phyloP scores from a whole-genome alignment of 345 rosid genomes.

The Xanthoceras sorbifolium region DNA sequence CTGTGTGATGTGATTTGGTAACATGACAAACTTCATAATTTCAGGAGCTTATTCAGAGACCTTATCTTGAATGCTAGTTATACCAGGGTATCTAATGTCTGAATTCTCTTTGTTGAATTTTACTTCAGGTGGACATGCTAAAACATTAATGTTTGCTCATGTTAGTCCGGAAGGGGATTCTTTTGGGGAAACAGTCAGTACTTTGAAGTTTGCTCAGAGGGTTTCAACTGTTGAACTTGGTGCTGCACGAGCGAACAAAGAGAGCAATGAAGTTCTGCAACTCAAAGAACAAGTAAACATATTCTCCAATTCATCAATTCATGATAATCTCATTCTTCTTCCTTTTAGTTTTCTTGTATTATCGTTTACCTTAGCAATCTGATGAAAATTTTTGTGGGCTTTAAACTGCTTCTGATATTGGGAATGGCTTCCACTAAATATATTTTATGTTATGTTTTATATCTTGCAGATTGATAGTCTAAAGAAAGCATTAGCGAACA shows the following conservation, averaged over 20 bases:
- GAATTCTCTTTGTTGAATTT: background rate
- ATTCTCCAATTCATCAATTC: background rate
- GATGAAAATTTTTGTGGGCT: background rate
- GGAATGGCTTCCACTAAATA: background rate
- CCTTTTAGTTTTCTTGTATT: background rate
- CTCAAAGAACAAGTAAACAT: slow-evolving; percentile 75
- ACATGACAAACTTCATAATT: background rate
- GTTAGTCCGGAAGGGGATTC: slow-evolving; percentile 87
- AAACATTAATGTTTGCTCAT: slow-evolving; percentile 94
- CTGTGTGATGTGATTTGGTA: background rate
- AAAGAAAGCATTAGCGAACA: slow-evolving; percentile 70
- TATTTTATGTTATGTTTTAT: background rate
- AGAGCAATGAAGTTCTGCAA: slow-evolving; percentile 73
- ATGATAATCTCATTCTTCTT: background rate
- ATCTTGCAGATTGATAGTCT: slow-evolving; percentile 76
- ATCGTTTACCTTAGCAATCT: background rate
- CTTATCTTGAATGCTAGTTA: background rate
- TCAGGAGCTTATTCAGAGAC: background rate
- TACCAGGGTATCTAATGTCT: background rate
- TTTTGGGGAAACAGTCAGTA: slow-evolving; percentile 76
- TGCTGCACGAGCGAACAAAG: slow-evolving; percentile 75
- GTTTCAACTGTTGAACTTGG: slow-evolving; percentile 86
- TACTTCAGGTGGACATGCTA: slow-evolving; percentile 82
- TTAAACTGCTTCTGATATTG: background rate
- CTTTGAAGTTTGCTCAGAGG: slow-evolving; percentile 90